Conservation (phyloP, 2,329 filamentous ascomycete genomes). For the Sporothrix brasiliensis region DNA sequence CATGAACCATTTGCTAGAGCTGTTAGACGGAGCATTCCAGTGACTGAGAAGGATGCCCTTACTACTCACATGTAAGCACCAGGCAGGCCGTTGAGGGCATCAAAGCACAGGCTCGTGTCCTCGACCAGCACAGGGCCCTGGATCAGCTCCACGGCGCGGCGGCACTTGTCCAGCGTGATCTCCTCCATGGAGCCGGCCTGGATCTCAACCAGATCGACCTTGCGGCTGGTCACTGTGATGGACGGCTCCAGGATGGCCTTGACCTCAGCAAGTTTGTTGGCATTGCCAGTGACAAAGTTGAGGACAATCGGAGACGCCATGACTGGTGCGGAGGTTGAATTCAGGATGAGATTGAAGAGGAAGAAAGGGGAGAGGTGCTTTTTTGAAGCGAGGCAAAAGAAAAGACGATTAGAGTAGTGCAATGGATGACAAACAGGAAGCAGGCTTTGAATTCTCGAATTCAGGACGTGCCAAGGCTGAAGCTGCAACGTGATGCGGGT, state of each 20-base stretch:
- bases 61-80: conserved; percentile 86
- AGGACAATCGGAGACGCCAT: conserved; percentile 54
- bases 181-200: conserved; percentile 93
- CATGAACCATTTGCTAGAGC: conserved; percentile 87
- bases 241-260: conserved; percentile 77
- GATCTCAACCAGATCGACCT: conserved; percentile 82
- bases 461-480: too few relatives aligned
- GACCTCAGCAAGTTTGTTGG: conserved; percentile 90
- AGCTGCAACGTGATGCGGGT: not conserved
- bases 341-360: too few relatives aligned
- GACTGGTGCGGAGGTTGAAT: conserved; percentile 27
- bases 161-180: conserved; percentile 85
- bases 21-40: not conserved
- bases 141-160: conserved; percentile 73
- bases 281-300: conserved; percentile 96
- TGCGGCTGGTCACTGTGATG: conserved; percentile 73
- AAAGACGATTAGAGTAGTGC: too few relatives aligned
- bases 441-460: too few relatives aligned
- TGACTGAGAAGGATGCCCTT: not conserved
- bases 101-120: conserved; percentile 93
- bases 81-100: conserved; percentile 85
- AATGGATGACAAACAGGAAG: too few relatives aligned
- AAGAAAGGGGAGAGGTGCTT: too few relatives aligned
- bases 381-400: too few relatives aligned
- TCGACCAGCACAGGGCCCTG: conserved; percentile 90